phyloP scores from a whole-genome alignment of 352 stramenopile genomes.

The Albugo laibachii region DNA sequence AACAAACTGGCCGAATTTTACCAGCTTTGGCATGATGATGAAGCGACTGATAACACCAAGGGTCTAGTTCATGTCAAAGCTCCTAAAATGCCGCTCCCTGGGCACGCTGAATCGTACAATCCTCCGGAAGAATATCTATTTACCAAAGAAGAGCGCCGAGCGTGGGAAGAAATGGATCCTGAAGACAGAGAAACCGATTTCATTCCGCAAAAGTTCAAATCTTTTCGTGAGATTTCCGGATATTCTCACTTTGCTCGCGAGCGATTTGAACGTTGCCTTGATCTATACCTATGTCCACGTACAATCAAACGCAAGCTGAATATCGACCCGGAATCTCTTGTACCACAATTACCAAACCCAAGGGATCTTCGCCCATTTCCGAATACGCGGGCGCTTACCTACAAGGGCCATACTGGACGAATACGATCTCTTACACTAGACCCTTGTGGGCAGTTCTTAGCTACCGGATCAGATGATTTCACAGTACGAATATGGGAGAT shows the following conservation, averaged over 20 bases:
- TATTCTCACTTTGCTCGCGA: conserved; percentile 96
- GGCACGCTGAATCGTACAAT: conserved; percentile 98
- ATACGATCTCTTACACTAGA: conserved; percentile 88
- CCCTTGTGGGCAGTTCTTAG: conserved; percentile 94
- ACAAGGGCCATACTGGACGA: conserved; percentile 74
- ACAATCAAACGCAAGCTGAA: conserved; percentile 88
- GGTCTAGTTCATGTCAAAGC: conserved; percentile 92
- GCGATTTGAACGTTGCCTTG: conserved; percentile 98
- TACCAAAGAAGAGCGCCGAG: conserved; percentile 88
- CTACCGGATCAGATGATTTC: conserved; percentile 89
- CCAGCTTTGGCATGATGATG: conserved; percentile 85
- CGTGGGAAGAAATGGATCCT: conserved; percentile 89
- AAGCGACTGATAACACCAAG: conserved; percentile 76
- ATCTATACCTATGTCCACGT: conserved; percentile 97
- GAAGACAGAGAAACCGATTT: conserved; percentile 94
- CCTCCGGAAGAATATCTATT: conserved; percentile 98
- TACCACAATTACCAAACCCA: conserved; percentile 92
- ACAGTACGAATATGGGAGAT: conserved; percentile 95
- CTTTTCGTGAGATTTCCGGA: conserved; percentile 88
- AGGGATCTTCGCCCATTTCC: conserved; percentile 96
- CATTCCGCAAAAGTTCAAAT: conserved; percentile 94
- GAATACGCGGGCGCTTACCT: conserved; percentile 82
- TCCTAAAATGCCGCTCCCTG: conserved; percentile 93
- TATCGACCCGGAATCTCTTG: conserved; percentile 93
- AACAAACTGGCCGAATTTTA: conserved; percentile 13